Evolutionary conservation across 1,284 basidiomycete species (phyloP), one percentile per base, ranked within the genome.

Genomic region (Ustilago hordei): DNA sequence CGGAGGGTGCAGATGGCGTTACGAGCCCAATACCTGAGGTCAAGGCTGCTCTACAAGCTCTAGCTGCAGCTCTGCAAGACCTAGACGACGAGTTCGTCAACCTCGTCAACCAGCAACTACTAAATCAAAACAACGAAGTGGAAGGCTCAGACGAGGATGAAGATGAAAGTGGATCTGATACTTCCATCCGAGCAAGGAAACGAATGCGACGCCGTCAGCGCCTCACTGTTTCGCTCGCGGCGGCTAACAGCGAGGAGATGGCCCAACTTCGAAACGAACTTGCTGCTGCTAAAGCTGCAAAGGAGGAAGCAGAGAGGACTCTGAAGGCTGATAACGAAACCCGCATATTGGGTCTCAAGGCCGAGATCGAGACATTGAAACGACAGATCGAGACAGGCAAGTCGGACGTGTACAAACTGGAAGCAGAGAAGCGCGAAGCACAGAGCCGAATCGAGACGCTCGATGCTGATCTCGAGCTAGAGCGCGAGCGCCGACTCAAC

Each of bases 81-180:
- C 35, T 81, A 28, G 80, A 84, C 32, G 73, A 75, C 28, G 81
- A 84, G 52, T 84, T 84, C 55, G 64, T 64, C 34, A 52, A 67
- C 35, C 76, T 83, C 23, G 82, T 83, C 64, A 67, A 83, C 36
- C 47, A 55, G 3, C 74, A 79, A 53, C 72, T 83, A 8, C 75
- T 83, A 36, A 69, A 76, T 17, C 61, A 71, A 23, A 63, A 69
- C 12, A 77, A 73, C 15, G 56, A 63, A 2, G 75, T 76, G 6
- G 70, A 66, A 7, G 60, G 41, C 1, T 72, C 75, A 23, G 75
- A 76, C 17, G 67, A 64, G 1, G 73, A 79, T 1, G 64, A 28
- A 17, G 63, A 75, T 19, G 75, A 68, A 2, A 74, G 71, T 43
- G 75, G 75, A 15, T 74, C 75, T 2, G 71, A 78, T 38, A 71